A percentile compares a stretch with the other conserved stretches of the same genome.
Evolutionary conservation across 2,329 filamentous ascomycete genomes (phyloP).

Genomic region (Diaporthe sp.): DNA sequence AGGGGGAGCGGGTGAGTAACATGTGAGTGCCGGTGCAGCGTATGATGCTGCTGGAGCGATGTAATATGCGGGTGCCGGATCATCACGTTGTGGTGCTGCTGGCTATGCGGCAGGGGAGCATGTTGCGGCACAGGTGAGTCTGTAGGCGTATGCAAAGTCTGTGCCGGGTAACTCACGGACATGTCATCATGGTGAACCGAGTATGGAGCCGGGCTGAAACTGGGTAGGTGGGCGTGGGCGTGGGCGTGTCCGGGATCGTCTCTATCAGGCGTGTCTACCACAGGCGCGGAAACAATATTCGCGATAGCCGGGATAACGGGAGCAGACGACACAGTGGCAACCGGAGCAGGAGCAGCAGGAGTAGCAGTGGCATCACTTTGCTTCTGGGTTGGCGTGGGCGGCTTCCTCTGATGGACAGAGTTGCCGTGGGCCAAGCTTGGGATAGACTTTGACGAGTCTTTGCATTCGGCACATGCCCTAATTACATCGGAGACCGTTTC

Average conservation of each 20-base stretch:
- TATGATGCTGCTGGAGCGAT: slow-evolving; percentile 46
- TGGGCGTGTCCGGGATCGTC: slow-evolving; percentile 33
- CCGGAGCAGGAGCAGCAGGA: slow-evolving; percentile 27
- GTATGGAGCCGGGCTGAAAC: slow-evolving; percentile 53
- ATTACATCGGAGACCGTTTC: slow-evolving; percentile 97
- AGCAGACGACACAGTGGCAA: slow-evolving; percentile 42
- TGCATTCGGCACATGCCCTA: slow-evolving; percentile 90
- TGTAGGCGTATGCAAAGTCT: slow-evolving; percentile 45
- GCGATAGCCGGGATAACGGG: slow-evolving; percentile 41
- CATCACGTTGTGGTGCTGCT: slow-evolving; percentile 26
- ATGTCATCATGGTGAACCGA: slow-evolving; percentile 61
- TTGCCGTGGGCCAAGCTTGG: slow-evolving; percentile 15
- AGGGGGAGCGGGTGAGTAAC: slow-evolving; percentile 49
- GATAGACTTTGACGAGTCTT: slow-evolving; percentile 76
- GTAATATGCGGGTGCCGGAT: slow-evolving; percentile 39
- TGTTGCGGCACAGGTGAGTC: slow-evolving; percentile 46
- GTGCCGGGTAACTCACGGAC: slow-evolving; percentile 53
- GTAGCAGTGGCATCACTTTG: slow-evolving; percentile 28
- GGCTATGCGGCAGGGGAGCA: slow-evolving; percentile 38
- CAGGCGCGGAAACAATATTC: slow-evolving; percentile 5
- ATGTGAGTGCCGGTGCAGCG: slow-evolving; percentile 45
- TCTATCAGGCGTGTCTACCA: slow-evolving; percentile 12
- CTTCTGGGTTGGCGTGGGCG: slow-evolving; percentile 29
- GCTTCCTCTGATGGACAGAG: slow-evolving; percentile 31
- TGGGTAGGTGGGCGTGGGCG: slow-evolving; percentile 41